Base-by-base conservation (phyloP, 2,329 filamentous ascomycete species). In the Aspergillus nomiae region DNA sequence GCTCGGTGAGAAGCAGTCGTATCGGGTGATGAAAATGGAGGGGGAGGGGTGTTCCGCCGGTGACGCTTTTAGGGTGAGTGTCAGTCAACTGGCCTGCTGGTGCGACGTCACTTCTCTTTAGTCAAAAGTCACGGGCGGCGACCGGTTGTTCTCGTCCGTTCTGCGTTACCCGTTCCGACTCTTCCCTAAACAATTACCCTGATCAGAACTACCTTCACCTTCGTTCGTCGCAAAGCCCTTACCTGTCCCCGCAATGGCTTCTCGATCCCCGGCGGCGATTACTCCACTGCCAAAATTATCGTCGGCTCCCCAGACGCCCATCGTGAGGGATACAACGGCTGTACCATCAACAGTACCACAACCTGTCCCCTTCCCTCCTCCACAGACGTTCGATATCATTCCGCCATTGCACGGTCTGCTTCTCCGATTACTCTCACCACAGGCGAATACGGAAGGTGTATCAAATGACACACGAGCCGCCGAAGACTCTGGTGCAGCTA, bases 341-440 rank as follows among this genome's bases (percentile, higher is more conserved):
- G 26, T 50, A 45, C 12, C 32, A 19, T 24, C 66, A 51, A 63
- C 73, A 80, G 82, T 66, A 80, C 86, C 63, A 85, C 89, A 36
- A 60, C 66, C 71, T 50, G 70, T 73, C 30, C 80, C 86, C 3
- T 87, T 90, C 61, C 90, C 95, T 65, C 86, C 91, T 56, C 91
- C 94, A 32, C 90, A 94, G 77, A 88, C 88, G 56, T 92, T 97
- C 80, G 94, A 97, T 81, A 87, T 92, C 69, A 86, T 96, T 59
- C 92, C 93, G 30, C 88, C 93, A 72, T 87, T 97, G 59, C 89
- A 92, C 72, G 85, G 88, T 63, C 87, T 96, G 69, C 87, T 97
- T 65, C 84, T 88, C 68, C 91, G 91, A 57, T 86, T 97, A 21
- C 87, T 91, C 69, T 83, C 80, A 32, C 70, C 76, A 21, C 81